Evolutionary conservation across 2,329 filamentous ascomycete genomes (phyloP), one percentile per base, ranked within the genome.

Genomic region (Paraconiothyrium sp.): DNA sequence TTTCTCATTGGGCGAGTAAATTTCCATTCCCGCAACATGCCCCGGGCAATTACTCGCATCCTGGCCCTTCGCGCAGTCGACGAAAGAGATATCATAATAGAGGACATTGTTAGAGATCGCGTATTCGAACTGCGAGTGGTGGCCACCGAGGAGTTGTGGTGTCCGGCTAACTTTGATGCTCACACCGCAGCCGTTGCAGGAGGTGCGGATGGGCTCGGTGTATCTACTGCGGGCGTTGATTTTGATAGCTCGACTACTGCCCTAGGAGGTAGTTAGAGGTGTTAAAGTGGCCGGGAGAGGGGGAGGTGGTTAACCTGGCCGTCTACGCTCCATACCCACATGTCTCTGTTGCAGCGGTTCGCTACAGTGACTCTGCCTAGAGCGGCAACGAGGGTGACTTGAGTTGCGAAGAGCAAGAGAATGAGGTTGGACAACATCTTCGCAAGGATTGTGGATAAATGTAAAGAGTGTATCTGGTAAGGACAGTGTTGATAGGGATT

Each of bases 141-240:
- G 44, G 22, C 39, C 56, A 13, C 39, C 48, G 43, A 39, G 16
- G 24, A 55, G 50, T 24, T 54, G 49, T 2, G 10, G n/a, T 5
- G 55, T 55, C n/a, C 47, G 46, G 48, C 50, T 52, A 39, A 63
- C 35, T 34, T 60, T 60, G 4, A 63, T 22, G 32, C 32, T 50
- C 24, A 63, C 57, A 16, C 60, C 60, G 52, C 46, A 49, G 16
- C 47, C 57, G 14, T 30, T n/a, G 37, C 50, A 60, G 30, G 60
- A 48, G 14, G 13, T 48, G 24, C 60, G 57, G 24, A 63, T 49
- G 27, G 50, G 50, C 44, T 63, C 57, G n/a, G 20, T 57, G 37
- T 63, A 54, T 13, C 30, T 27, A 34, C 41, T 49, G 24, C 55
- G 56, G 1, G 46, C 24, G 46, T 35, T 39, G 57, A 47, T 13